Conservation (phyloP, 116 monocot genomes). For the Posidonia oceanica region DNA sequence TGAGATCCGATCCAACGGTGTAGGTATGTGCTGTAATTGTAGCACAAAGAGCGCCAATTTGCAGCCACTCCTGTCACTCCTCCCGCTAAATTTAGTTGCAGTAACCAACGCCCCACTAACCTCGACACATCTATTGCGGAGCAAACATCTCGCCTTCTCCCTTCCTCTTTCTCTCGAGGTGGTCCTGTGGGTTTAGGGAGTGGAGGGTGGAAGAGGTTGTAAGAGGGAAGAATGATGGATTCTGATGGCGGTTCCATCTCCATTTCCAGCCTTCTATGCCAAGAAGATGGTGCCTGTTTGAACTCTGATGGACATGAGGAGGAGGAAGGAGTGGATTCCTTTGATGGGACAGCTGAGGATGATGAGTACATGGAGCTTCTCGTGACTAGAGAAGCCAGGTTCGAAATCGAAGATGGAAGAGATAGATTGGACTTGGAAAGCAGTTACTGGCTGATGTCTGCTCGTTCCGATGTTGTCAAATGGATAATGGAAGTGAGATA, state of each 20-base stretch:
- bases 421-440: background rate
- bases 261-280: slow-evolving; percentile 33
- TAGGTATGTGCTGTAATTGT: background rate
- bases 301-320: slow-evolving; percentile 15
- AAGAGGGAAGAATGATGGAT: background rate
- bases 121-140: background rate
- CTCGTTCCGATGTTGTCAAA: slow-evolving; percentile 35
- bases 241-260: slow-evolving; percentile 14
- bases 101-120: background rate
- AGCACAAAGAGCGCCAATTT: background rate
- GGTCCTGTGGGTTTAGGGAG: background rate
- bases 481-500: slow-evolving; percentile 64
- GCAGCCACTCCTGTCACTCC: background rate
- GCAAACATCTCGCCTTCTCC: background rate
- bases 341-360: slow-evolving; percentile 13
- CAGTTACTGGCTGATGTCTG: slow-evolving; percentile 22
- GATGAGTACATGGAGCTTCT: slow-evolving; percentile 48
- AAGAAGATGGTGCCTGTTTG: slow-evolving; percentile 29
- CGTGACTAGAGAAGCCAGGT: slow-evolving; percentile 27
- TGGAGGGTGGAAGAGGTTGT: background rate
- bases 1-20: background rate
- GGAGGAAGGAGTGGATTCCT: slow-evolving; percentile 7
- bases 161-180: too few species aligned
- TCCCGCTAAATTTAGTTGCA: background rate
- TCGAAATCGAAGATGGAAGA: slow-evolving; percentile 5